These are phyloP conservation scores for Stephania cephalantha DNA, from an alignment of 164 flowering plant genomes.

Conservation along the genomic window DNA sequence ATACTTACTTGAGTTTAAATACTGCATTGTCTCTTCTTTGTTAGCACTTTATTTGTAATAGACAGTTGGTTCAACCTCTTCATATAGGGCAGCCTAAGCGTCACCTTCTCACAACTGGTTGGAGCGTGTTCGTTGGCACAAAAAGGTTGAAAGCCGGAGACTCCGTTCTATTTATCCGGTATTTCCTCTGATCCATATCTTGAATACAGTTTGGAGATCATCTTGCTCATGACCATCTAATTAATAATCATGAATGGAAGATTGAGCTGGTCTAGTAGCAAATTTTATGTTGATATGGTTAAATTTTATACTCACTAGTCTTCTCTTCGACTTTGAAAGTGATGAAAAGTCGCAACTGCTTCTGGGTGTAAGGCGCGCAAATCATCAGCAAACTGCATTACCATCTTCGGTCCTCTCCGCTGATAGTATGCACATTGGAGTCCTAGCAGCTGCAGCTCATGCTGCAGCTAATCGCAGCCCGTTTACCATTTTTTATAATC, in stretches of 20 bases:
- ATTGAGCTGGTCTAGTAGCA: too few species aligned
- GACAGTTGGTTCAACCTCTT: neutral
- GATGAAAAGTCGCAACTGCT: slow-evolving; percentile 86
- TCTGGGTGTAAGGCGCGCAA: slow-evolving; percentile 88
- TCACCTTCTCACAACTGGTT: slow-evolving; percentile 96
- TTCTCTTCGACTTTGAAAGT: slow-evolving; percentile 30
- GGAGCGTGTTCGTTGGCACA: slow-evolving; percentile 93
- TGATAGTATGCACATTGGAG: slow-evolving; percentile 99
- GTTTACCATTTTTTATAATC: slow-evolving; percentile 90
- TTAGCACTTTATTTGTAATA: slow-evolving; percentile 1
- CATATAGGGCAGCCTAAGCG: slow-evolving; percentile 93
- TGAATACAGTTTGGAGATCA: neutral
- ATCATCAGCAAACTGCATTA: slow-evolving; percentile 75
- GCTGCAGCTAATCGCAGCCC: slow-evolving; percentile 88
- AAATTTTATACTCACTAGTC: neutral
- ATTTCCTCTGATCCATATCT: slow-evolving; percentile 4
- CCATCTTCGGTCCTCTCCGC: slow-evolving; percentile 96
- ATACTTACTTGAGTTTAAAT: neutral
- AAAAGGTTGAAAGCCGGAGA: slow-evolving; percentile 94
- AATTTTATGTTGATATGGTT: too few species aligned
- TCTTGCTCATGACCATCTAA: too few species aligned
- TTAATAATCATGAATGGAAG: too few species aligned
- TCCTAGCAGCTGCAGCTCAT: slow-evolving; percentile 99
- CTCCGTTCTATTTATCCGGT: slow-evolving; percentile 93
- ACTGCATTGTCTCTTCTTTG: neutral